Evolutionary conservation across 345 rosid species (phyloP).

Genomic region (Angophora floribunda): DNA sequence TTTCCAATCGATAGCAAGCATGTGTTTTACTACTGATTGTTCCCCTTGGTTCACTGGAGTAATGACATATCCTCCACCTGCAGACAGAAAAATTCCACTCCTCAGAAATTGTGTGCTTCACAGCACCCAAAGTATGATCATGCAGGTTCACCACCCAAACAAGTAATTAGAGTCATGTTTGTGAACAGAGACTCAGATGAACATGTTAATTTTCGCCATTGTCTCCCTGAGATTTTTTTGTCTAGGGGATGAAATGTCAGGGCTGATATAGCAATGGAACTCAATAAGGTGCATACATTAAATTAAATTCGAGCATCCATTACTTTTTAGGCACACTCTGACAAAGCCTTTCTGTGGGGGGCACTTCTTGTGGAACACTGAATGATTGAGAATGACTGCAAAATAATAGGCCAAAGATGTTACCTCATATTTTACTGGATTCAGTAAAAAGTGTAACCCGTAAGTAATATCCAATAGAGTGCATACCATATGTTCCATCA

Average conservation of each 20-base stretch:
- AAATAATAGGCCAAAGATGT: constrained; percentile 4
- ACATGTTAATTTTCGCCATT: not conserved
- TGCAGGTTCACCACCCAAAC: not conserved
- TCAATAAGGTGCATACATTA: not conserved
- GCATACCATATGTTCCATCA: constrained; percentile 87
- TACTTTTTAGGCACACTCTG: constrained; percentile 97
- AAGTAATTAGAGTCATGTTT: not conserved
- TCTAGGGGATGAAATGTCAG: not conserved
- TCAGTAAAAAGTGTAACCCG: not conserved
- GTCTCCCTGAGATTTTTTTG: not conserved
- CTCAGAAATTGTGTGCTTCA: not conserved
- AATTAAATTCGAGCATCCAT: constrained; percentile 45
- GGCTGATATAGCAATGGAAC: not conserved
- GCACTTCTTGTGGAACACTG: constrained; percentile 87
- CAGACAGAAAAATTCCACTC: not conserved
- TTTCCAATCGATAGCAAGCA: constrained; percentile 98
- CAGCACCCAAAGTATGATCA: not conserved
- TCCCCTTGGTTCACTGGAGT: constrained; percentile 68
- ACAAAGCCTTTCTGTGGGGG: constrained; percentile 68
- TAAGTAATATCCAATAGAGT: not conserved
- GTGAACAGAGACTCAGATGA: not conserved
- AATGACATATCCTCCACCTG: constrained; percentile 95
- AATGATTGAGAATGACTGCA: constrained; percentile 91
- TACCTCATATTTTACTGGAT: constrained; percentile 6
- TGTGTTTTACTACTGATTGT: constrained; percentile 83